Conservation (phyloP, 1,284 basidiomycete species). For the Malassezia caprae region DNA sequence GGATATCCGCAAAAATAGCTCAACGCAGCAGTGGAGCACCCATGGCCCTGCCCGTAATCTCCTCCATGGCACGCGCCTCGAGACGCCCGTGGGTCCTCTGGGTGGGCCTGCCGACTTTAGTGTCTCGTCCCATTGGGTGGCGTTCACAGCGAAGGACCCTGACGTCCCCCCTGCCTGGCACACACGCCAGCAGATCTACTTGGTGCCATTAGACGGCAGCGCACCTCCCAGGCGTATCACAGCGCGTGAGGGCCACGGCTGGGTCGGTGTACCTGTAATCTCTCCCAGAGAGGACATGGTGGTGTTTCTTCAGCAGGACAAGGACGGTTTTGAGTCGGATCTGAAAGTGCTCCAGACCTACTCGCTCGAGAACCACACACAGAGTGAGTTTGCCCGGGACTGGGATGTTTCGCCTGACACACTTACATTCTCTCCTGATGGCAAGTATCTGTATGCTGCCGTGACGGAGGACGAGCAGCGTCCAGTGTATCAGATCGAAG, state of each 20-base stretch:
- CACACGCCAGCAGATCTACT: conserved; percentile 26
- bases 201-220: conserved; percentile 18
- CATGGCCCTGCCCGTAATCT: conserved; percentile 18
- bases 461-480: conserved; percentile 21
- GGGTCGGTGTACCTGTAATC: conserved; percentile 20
- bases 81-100: conserved; percentile 27
- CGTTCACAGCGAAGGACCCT: conserved; percentile 30
- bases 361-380: conserved; percentile 8
- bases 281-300: conserved; percentile 22
- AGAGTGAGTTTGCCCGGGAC: conserved; percentile 9
- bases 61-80: conserved; percentile 19
- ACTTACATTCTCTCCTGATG: conserved; percentile 18
- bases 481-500: conserved; percentile 12
- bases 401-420: conserved; percentile 28
- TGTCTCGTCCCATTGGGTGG: conserved; percentile 16
- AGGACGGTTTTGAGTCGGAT: conserved; percentile 34
- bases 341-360: conserved; percentile 21
- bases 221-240: conserved; percentile 8
- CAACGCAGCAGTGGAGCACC: not conserved
- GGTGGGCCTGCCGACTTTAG: conserved; percentile 25
- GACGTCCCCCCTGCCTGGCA: conserved; percentile 24
- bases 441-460: conserved; percentile 8
- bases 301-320: conserved; percentile 33
- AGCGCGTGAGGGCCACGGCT: conserved; percentile 19
- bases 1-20: conserved; percentile 9